Base-by-base conservation (phyloP, 2,329 filamentous ascomycete species). In the Hymenotorrendiella dingleyae region DNA sequence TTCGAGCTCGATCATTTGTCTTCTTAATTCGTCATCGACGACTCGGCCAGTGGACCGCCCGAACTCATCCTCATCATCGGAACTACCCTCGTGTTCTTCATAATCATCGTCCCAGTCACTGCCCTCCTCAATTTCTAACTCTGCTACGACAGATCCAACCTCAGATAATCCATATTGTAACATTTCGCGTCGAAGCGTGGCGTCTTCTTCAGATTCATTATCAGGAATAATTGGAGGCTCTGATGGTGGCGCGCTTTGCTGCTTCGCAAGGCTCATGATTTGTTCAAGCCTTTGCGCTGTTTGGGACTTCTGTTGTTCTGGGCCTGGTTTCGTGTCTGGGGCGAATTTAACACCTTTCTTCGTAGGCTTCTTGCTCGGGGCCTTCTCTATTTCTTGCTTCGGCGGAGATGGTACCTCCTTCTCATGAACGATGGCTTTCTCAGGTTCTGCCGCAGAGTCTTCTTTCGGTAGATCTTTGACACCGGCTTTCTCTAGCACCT, bases 121-220 rank as follows among this genome's bases (percentile, higher is more conserved):
- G 3, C 72, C 76, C 46, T 90, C 82, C 49, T 94, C 87, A 2
- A 97, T 64, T 45, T 94, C 79, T 34, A 98, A 75, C 65, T 97
- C 89, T 12, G 93, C 93, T 12, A 98, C 93, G 3, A 98, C 86
- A 27, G 87, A 80, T 4, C 89, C 88, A 44, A 98, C 82, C 62
- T 97, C 91, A 33, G 84, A 82, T 64, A 95, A 69, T 48, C 86
- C 83, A 60, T 97, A 98, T 49, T 86, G 76, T 6, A 97, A 72
- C 90, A 98, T 97, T 58, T 96, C 82, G 44, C 82, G 78, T 5
- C 93, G 82, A 19, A 95, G 64, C 23, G 75, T 75, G 4, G 88
- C 85, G 49, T 96, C 91, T 52, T 94, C 89, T 10, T 76, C 71
- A 0, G 83, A 78, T 55, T 98, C 93, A 39, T 85, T 75, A 1